Conservation (phyloP, 2,329 filamentous ascomycete genomes). For the Ophiocordyceps polyrhachis-furcata region DNA sequence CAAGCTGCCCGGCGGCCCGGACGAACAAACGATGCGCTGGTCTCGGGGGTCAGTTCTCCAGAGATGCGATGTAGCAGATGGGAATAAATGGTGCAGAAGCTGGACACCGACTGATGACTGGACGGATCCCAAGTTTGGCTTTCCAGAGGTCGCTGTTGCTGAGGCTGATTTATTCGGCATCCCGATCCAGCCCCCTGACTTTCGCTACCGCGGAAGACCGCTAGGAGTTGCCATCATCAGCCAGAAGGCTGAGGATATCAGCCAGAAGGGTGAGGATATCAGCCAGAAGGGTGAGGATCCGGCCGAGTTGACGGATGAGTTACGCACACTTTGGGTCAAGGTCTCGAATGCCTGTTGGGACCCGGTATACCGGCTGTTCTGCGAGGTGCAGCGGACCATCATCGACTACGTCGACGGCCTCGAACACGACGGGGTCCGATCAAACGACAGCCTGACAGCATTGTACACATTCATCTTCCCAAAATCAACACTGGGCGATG, state of each 20-base stretch:
- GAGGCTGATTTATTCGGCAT: background rate
- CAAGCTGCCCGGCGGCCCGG: background rate
- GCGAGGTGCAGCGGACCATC: background rate
- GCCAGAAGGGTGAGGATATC: background rate
- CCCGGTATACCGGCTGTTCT: background rate
- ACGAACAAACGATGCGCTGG: background rate
- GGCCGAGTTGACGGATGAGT: background rate
- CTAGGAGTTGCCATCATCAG: background rate
- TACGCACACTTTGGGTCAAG: background rate
- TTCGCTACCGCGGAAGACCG: background rate
- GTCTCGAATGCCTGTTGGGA: background rate
- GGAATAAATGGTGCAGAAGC: background rate
- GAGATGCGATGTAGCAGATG: background rate
- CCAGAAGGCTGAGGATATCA: background rate
- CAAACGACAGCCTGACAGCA: background rate
- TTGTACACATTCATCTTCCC: background rate
- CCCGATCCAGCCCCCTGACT: background rate
- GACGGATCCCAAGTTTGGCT: background rate
- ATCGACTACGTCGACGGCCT: background rate
- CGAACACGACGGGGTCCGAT: background rate
- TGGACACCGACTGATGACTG: background rate
- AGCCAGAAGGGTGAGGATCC: background rate
- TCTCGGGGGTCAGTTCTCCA: background rate
- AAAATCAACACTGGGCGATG: background rate
- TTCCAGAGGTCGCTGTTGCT: background rate